Percentiles rank a stretch among this genome's conserved stretches.
Evolutionary conservation across 495 filamentous ascomycete species (phyloP).

Genomic region (Tuber aestivum): DNA sequence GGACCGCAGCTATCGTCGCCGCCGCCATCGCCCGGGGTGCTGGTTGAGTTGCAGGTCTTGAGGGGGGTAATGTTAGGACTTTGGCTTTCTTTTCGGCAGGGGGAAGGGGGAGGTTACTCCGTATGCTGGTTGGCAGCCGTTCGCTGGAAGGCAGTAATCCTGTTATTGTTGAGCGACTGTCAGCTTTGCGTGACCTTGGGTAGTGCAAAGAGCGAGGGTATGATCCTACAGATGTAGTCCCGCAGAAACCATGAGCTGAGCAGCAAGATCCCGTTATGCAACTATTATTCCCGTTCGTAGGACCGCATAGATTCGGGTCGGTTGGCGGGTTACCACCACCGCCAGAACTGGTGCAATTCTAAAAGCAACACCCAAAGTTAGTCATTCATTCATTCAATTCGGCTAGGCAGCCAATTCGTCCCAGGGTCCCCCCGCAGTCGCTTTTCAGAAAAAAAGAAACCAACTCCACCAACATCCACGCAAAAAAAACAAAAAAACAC

Average conservation of each 20-base stretch:
- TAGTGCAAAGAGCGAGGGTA: background rate
- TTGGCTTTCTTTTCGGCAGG: background rate
- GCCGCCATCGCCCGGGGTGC: constrained; percentile 11
- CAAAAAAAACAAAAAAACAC: background rate
- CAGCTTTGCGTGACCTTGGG: background rate
- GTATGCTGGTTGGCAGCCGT: constrained; percentile 45
- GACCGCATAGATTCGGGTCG: constrained; percentile 33
- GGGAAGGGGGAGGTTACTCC: constrained; percentile 36
- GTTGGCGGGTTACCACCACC: constrained; percentile 11
- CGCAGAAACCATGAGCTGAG: constrained; percentile 22
- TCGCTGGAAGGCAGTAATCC: constrained; percentile 44
- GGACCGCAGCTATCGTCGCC: constrained; percentile 41
- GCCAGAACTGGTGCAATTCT: constrained; percentile 10
- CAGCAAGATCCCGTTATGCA: constrained; percentile 43
- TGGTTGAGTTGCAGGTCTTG: background rate
- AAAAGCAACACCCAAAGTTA: background rate
- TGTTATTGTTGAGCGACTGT: background rate
- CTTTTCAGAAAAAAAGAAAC: background rate
- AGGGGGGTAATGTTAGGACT: background rate
- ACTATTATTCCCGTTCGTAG: constrained; percentile 41
- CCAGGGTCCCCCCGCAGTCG: background rate
- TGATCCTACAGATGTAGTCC: background rate
- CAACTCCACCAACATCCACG: background rate
- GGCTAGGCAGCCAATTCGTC: background rate
- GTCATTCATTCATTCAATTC: background rate